These are phyloP conservation scores for Amborella trichopoda DNA, from an alignment of 164 flowering plant species.

Conservation along the genomic window DNA sequence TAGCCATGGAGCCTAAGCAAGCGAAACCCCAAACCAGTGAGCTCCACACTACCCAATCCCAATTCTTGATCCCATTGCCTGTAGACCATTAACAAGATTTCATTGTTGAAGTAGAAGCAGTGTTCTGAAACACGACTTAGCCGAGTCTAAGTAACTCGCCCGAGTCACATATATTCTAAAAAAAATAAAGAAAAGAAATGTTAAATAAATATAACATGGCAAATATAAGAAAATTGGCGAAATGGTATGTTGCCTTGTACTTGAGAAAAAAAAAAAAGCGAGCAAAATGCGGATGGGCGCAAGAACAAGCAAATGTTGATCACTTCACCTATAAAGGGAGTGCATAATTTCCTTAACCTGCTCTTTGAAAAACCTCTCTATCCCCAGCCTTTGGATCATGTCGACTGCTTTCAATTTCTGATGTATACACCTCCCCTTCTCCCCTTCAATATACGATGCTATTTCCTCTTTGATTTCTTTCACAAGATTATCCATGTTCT, in stretches of 20 bases:
- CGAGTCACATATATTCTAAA: neutral
- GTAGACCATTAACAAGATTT: neutral
- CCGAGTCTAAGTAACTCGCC: neutral
- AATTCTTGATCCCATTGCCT: neutral
- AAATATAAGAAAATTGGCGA: neutral
- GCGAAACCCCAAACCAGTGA: neutral
- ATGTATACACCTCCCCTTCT: no score
- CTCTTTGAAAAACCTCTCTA: neutral
- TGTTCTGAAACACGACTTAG: neutral
- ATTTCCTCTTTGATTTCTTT: no score
- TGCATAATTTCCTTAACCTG: neutral
- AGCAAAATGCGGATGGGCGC: no score
- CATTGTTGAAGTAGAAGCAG: neutral
- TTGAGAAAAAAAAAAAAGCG: neutral
- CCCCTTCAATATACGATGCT: no score
- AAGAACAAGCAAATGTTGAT: neutral
- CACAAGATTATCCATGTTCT: no score
- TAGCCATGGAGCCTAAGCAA: constrained; percentile 1
- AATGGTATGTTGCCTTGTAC: neutral
- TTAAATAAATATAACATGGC: neutral
- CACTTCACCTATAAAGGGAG: neutral
- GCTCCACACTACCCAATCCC: neutral
- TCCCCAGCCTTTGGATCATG: neutral
- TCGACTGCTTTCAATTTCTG: no score
- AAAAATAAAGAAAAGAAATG: neutral